Conservation (phyloP, 495 filamentous ascomycete species). For the Penicillium chermesinum region DNA sequence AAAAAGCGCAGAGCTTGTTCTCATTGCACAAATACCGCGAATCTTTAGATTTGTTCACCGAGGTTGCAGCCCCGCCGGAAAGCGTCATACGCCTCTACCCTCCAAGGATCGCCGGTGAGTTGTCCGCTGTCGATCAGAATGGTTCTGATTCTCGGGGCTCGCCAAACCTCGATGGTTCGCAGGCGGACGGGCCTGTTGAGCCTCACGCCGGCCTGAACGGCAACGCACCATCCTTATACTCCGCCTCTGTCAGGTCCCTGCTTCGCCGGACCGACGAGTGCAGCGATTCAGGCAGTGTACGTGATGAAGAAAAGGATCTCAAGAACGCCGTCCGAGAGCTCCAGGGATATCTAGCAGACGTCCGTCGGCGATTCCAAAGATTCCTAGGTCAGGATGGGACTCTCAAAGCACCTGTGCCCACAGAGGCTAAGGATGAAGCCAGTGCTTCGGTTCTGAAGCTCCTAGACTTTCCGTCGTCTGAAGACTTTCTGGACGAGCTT, state of each 20-base stretch:
- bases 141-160: slow-evolving; percentile 37
- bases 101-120: slow-evolving; percentile 72
- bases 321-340: slow-evolving; percentile 74
- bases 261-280: slow-evolving; percentile 35
- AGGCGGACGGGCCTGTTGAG: slow-evolving; percentile 26
- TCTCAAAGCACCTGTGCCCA: slow-evolving; percentile 54
- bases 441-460: slow-evolving; percentile 39
- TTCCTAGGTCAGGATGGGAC: slow-evolving; percentile 72
- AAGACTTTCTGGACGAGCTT: slow-evolving; percentile 63
- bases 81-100: slow-evolving; percentile 84
- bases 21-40: slow-evolving; percentile 75
- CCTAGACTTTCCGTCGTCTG: slow-evolving; percentile 41
- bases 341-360: slow-evolving; percentile 78
- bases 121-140: slow-evolving; percentile 53
- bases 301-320: slow-evolving; percentile 49
- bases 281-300: slow-evolving; percentile 45
- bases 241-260: slow-evolving; percentile 59
- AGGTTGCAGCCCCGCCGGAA: slow-evolving; percentile 83
- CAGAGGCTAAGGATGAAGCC: slow-evolving; percentile 50
- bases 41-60: slow-evolving; percentile 85
- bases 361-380: slow-evolving; percentile 72
- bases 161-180: slow-evolving; percentile 29
- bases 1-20: slow-evolving; percentile 85
- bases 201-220: slow-evolving; percentile 14
- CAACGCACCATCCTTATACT: slow-evolving; percentile 19